Evolutionary conservation across 371 early-diverging fungal genomes (phyloP), one percentile per base, ranked within the genome.

Genomic region (Mortierella sp.): DNA sequence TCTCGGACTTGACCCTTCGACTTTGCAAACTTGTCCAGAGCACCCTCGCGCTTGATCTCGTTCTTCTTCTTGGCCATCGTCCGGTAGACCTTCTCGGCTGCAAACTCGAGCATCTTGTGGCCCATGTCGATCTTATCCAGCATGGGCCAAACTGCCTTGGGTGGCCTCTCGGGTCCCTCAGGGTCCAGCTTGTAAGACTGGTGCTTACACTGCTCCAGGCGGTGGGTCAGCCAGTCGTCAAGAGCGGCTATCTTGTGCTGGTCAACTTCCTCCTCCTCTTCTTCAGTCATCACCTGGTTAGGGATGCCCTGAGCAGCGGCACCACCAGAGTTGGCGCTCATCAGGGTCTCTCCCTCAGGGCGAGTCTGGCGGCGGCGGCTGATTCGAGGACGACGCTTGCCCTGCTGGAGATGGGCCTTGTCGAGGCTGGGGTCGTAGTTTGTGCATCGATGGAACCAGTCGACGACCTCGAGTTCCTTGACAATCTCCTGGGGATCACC

Each of bases 391-490:
- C 69, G 55, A 19, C 69, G 55, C 69, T 43, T 68, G 31, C 53
- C 55, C 24, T 68, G 52, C 24, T 68, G 50, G n/a, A 53, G 19
- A 29, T 68, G 69, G 16, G 69, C 55, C 55, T 68, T 68, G 50
- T 68, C 29, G 19, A 68, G 55, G n/a, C 55, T 53, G 10, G 69
- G 69, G 69, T 68, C 69, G 41, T 68, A 68, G 29, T n/a, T 39
- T 0, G 69, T 68, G 22, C 55, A 68, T 0, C 55, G 55, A 22
- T 68, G 69, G 55, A 68, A 53, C 69, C 69, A 68, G 10, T 68
- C 69, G 24, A 68, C 69, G 2, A 40, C 43, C 69, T 68, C 43
- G n/a, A 69, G 43, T 44, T 69, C 69, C 26, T 52, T 55, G 26
- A 55, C 58, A 29, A 69, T 55, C 31, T 52, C 58, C 19, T 43